These are phyloP conservation scores for Candida mesenterica DNA, from an alignment of 1,139 yeast species.

Conservation along the genomic window DNA sequence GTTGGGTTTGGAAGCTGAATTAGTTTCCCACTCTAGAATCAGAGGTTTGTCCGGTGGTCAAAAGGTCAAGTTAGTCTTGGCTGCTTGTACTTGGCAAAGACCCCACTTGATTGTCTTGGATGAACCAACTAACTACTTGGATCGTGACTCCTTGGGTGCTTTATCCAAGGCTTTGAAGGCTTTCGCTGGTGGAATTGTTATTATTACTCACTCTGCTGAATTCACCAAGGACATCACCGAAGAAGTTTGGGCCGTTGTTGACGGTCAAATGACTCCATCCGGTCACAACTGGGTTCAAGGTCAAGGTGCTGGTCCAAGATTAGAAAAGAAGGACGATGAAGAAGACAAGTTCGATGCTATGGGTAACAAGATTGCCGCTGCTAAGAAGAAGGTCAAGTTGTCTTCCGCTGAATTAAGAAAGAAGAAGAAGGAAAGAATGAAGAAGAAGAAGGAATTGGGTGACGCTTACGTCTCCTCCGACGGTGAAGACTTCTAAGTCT, in stretches of 20 bases:
- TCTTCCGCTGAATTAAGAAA: constrained; percentile 99
- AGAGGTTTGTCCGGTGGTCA: constrained; percentile 99
- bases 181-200: constrained; percentile 99
- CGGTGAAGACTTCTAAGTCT: constrained; percentile 53
- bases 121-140: constrained; percentile 99
- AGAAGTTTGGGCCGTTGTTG: constrained; percentile 99
- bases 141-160: constrained; percentile 99
- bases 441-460: constrained; percentile 99
- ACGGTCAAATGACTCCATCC: constrained; percentile 98
- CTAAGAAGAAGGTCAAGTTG: constrained; percentile 95
- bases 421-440: constrained; percentile 99
- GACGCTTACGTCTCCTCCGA: constrained; percentile 98
- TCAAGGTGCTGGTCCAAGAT: constrained; percentile 99
- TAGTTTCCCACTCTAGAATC: constrained; percentile 99
- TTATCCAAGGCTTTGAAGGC: constrained; percentile 97
- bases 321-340: constrained; percentile 92
- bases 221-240: constrained; percentile 98
- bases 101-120: constrained; percentile 99
- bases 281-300: constrained; percentile 99
- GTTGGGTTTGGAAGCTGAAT: constrained; percentile 98
- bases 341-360: constrained; percentile 99
- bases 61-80: constrained; percentile 98
- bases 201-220: constrained; percentile 99
- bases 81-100: constrained; percentile 99
- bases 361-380: constrained; percentile 98